Evolutionary conservation across 140 eudicot genomes (phyloP), one percentile per base, ranked within the genome.

Genomic region (Cichorium intybus): DNA sequence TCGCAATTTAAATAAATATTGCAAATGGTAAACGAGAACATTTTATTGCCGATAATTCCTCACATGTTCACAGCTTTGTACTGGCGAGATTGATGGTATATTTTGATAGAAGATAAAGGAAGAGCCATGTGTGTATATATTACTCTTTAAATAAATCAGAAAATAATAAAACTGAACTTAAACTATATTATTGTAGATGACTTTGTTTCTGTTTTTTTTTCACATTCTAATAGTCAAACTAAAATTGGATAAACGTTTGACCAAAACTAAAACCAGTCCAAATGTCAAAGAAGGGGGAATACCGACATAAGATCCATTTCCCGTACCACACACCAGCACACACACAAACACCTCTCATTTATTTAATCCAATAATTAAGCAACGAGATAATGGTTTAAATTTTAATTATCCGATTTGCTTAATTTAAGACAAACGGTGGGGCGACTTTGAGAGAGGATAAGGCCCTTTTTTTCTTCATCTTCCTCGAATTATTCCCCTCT

Each of bases 371-470:
- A 27, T 63, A n/a, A 26, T 63, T 47, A 46, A 46, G 6, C 10
- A 0, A 45, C n/a, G 10, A 48, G 47, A 64, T 64, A 64, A 64
- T 64, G 58, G 57, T 20, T 20, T n/a, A n/a, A n/a, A n/a, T n/a
- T 64, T 48, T 64, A 1, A 64, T 64, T 63, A 47, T 63, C 58
- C 56, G 52, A 46, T 45, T 57, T n/a, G 0, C 29, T 57, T 56
- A 57, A 15, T 28, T 47, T 64, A 64, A 64, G 0, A 11, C 54
- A 28, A 63, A 63, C 31, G 64, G 64, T 58, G 64, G 64, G 64
- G 47, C 64, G 57, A 63, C 57, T 63, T 45, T 11, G 33, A 62
- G 24, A 62, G 24, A 45, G 29, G 55, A 62, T 61, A 61, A 63
- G 17, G 10, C 35, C 46, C 16, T 16, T 16, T 61, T 6, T 41